Conservation (phyloP, 495 filamentous ascomycete genomes). For the Immersiella caudata region DNA sequence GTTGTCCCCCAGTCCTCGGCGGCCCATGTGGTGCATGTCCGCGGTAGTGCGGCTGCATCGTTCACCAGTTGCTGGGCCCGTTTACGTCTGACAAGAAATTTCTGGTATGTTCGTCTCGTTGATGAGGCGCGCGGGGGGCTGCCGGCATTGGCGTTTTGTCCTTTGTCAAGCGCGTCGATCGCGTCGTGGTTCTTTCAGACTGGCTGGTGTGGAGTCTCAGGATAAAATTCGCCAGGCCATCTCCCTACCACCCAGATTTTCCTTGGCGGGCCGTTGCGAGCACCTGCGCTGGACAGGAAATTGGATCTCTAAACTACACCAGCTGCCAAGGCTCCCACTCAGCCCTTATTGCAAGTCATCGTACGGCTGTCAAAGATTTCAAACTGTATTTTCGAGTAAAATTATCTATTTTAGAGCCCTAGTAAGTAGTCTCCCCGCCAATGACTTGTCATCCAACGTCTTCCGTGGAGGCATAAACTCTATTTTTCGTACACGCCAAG, state of each 20-base stretch:
- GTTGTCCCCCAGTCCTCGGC: constrained; percentile 31
- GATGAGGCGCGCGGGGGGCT: constrained; percentile 7
- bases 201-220: constrained; percentile 16
- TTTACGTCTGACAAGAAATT: constrained; percentile 16
- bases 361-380: neutral
- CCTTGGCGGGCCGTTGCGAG: constrained; percentile 1
- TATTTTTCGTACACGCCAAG: neutral
- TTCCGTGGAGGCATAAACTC: neutral
- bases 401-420: neutral
- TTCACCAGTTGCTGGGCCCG: constrained; percentile 23
- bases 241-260: constrained; percentile 1
- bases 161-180: constrained; percentile 19
- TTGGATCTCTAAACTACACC: neutral
- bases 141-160: constrained; percentile 15
- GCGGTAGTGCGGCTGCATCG: constrained; percentile 54
- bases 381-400: neutral
- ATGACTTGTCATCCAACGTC: neutral
- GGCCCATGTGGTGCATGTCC: constrained; percentile 47
- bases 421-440: neutral
- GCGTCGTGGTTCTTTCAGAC: constrained; percentile 23
- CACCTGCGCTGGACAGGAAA: neutral
- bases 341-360: neutral
- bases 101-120: neutral
- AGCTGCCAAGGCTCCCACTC: neutral
- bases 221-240: constrained; percentile 11